Conservation (phyloP, 2,329 filamentous ascomycete species). For the Microcyclospora pomicola region DNA sequence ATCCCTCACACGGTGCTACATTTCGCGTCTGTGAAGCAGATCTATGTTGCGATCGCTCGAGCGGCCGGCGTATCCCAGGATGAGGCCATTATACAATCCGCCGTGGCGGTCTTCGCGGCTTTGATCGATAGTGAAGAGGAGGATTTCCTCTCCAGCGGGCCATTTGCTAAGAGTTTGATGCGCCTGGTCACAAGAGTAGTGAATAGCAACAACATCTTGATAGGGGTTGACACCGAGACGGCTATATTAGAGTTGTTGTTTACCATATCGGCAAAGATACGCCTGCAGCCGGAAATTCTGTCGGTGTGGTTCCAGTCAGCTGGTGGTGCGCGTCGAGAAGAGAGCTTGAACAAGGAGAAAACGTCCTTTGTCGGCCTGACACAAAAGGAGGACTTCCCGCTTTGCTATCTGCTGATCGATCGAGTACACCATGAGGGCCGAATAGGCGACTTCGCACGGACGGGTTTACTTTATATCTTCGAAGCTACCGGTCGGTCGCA, state of each 20-base stretch:
- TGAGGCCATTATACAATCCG: conserved; percentile 72
- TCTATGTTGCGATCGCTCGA: conserved; percentile 80
- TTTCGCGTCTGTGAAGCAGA: conserved; percentile 72
- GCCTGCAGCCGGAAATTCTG: conserved; percentile 73
- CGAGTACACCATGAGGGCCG: conserved; percentile 94
- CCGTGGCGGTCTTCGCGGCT: conserved; percentile 75
- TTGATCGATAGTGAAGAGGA: conserved; percentile 95
- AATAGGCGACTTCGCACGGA: conserved; percentile 89
- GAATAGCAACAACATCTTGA: conserved; percentile 56
- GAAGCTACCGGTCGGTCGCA: conserved; percentile 77
- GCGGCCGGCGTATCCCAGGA: conserved; percentile 76
- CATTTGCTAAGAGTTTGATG: conserved; percentile 77
- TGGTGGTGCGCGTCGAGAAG: conserved; percentile 10
- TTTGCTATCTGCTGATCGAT: conserved; percentile 92
- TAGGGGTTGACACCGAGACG: conserved; percentile 69
- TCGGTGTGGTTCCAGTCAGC: conserved; percentile 72
- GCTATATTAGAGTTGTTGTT: conserved; percentile 87
- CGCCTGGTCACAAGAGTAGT: conserved; percentile 71
- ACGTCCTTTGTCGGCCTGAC: conserved; percentile 71
- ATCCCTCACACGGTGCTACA: conserved; percentile 83
- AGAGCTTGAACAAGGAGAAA: conserved; percentile 34
- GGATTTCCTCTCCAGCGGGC: conserved; percentile 73
- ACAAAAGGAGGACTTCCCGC: conserved; percentile 79
- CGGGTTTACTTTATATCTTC: conserved; percentile 87
- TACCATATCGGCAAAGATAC: conserved; percentile 91